Conservation (phyloP, 192 early-diverging fungal genomes). For the Rhizophagus clarus region DNA sequence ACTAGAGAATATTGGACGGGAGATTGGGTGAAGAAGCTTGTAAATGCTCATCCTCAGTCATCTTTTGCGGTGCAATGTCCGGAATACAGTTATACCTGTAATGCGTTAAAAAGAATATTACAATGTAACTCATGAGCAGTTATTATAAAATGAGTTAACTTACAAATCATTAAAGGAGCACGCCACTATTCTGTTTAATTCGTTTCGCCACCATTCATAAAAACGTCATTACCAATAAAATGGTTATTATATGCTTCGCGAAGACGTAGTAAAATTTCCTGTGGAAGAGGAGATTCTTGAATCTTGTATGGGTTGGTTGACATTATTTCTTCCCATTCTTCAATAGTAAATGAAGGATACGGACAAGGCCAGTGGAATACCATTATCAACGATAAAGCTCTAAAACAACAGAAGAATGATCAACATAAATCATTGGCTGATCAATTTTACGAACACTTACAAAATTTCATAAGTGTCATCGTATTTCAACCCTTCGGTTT, state of each 20-base stretch:
- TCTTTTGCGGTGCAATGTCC: constrained; percentile 36
- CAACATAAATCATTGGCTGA: constrained; percentile 19
- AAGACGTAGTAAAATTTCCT: constrained; percentile 32
- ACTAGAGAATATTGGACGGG: constrained; percentile 24
- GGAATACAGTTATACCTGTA: constrained; percentile 36
- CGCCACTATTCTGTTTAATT: constrained; percentile 29
- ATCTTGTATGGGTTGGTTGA: constrained; percentile 33
- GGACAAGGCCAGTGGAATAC: constrained; percentile 35
- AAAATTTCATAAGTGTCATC: constrained; percentile 8
- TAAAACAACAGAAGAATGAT: constrained; percentile 30
- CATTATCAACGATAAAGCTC: constrained; percentile 37
- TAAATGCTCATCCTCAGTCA: constrained; percentile 37
- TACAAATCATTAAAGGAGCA: constrained; percentile 32
- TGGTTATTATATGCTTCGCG: constrained; percentile 26
- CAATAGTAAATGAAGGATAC: constrained; percentile 32
- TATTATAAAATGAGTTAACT: constrained; percentile 14
- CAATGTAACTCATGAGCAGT: constrained; percentile 9
- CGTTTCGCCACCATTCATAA: constrained; percentile 31
- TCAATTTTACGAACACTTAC: constrained; percentile 26
- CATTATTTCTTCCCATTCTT: constrained; percentile 34
- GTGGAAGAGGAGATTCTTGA: constrained; percentile 30
- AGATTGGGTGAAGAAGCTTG: constrained; percentile 35
- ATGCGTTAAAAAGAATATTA: constrained; percentile 23
- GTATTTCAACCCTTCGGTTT: constrained; percentile 15
- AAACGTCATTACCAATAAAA: constrained; percentile 30